phyloP scores from a whole-genome alignment of 306 rosid genomes.

The Luffa acutangula region DNA sequence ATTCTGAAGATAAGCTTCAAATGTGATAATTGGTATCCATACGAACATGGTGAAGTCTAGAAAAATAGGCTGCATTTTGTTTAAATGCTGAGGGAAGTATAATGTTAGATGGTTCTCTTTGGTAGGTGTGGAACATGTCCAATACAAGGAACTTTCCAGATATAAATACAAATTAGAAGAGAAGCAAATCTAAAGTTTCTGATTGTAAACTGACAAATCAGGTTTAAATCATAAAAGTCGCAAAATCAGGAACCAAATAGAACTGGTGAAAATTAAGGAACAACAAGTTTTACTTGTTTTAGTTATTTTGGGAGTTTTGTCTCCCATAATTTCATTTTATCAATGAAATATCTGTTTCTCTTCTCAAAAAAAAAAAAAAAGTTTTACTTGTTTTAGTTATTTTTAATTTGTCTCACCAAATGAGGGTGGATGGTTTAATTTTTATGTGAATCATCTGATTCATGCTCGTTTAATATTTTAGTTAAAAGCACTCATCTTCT shows the following conservation, averaged over 20 bases:
- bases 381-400: background rate
- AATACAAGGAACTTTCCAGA: background rate
- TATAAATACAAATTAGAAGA: background rate
- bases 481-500: background rate
- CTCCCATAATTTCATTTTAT: too few relatives aligned
- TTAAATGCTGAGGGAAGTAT: background rate
- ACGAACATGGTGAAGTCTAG: background rate
- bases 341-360: too few relatives aligned
- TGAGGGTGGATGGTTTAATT: background rate
- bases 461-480: background rate
- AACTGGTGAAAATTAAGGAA: background rate
- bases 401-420: background rate
- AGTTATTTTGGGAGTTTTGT: too few relatives aligned
- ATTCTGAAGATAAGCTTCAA: background rate
- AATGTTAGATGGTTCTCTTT: background rate
- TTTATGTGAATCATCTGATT: background rate
- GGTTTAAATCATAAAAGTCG: background rate
- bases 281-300: background rate
- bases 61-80: background rate
- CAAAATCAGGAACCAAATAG: background rate
- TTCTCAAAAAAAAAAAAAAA: too few relatives aligned
- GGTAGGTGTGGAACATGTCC: background rate
- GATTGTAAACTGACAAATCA: background rate
- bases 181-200: background rate
- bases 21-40: background rate